phyloP scores from a whole-genome alignment of 2,329 filamentous ascomycete species.

The Alternaria arborescens region DNA sequence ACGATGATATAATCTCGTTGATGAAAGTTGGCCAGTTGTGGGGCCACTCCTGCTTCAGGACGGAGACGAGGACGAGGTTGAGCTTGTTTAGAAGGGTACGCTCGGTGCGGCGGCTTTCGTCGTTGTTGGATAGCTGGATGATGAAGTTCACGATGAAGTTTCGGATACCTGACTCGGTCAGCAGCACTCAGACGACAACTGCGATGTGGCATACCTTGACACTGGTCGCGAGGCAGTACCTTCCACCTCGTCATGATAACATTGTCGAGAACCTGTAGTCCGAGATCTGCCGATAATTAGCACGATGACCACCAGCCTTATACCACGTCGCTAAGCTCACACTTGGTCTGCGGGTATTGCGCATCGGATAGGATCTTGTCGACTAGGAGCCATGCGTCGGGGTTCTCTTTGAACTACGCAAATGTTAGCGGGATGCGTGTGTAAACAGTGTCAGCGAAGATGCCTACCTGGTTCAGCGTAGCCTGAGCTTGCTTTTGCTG shows the following conservation, averaged over 20 bases:
- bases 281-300: conserved; percentile 72
- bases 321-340: conserved; percentile 59
- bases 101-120: conserved; percentile 85
- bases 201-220: conserved; percentile 73
- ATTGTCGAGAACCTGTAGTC: conserved; percentile 95
- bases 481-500: conserved; percentile 97
- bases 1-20: conserved; percentile 98
- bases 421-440: conserved; percentile 25
- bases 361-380: conserved; percentile 96
- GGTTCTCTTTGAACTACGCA: conserved; percentile 94
- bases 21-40: conserved; percentile 99
- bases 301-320: conserved; percentile 25
- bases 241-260: conserved; percentile 99
- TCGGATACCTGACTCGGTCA: conserved; percentile 75
- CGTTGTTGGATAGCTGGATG: conserved; percentile 88
- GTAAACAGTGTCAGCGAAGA: conserved; percentile 19
- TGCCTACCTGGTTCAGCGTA: conserved; percentile 85
- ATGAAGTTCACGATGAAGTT: conserved; percentile 99
- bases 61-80: conserved; percentile 95
- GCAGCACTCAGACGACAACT: conserved; percentile 2
- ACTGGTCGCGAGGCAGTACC: conserved; percentile 93
- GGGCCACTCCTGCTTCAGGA: conserved; percentile 99
- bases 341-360: conserved; percentile 95
- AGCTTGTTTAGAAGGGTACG: conserved; percentile 96
- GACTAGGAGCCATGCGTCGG: conserved; percentile 96